A percentile compares a stretch with the other conserved stretches of the same genome.
Evolutionary conservation across 495 filamentous ascomycete genomes (phyloP).

Genomic region (Amorphotheca resinae): DNA sequence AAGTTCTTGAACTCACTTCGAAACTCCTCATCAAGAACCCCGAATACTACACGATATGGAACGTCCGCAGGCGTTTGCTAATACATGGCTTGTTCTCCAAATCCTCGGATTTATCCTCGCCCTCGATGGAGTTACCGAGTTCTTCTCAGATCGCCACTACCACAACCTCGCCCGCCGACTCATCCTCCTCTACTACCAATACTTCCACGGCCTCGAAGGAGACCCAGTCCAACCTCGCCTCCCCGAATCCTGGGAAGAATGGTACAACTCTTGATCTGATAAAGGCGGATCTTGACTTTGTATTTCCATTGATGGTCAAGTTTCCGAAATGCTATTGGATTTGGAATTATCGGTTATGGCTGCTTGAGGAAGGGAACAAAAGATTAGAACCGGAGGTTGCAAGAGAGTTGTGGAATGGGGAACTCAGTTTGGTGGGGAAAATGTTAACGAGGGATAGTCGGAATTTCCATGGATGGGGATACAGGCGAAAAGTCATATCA

Average conservation of each 20-base stretch:
- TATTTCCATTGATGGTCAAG: slow-evolving; percentile 68
- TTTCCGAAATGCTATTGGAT: slow-evolving; percentile 99
- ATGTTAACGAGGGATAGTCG: slow-evolving; percentile 78
- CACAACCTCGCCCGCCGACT: slow-evolving; percentile 34
- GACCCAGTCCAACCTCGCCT: slow-evolving; percentile 33
- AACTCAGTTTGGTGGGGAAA: slow-evolving; percentile 67
- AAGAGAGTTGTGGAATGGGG: slow-evolving; percentile 63
- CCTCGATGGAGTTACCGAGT: slow-evolving; percentile 44
- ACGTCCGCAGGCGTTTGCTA: slow-evolving; percentile 66
- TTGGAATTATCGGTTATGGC: slow-evolving; percentile 93
- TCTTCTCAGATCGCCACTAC: slow-evolving; percentile 37
- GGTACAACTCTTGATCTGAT: slow-evolving; percentile 42
- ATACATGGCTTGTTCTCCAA: slow-evolving; percentile 39
- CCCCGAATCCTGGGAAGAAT: slow-evolving; percentile 42
- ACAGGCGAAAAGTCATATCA: slow-evolving; percentile 62
- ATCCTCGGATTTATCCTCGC: slow-evolving; percentile 37
- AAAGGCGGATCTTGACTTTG: slow-evolving; percentile 57
- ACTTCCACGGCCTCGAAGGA: slow-evolving; percentile 23
- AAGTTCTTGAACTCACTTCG: slow-evolving; percentile 63
- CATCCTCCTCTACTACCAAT: slow-evolving; percentile 31
- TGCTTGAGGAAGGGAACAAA: slow-evolving; percentile 55
- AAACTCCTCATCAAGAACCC: slow-evolving; percentile 77
- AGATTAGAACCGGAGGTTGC: slow-evolving; percentile 43
- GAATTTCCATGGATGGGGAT: slow-evolving; percentile 97
- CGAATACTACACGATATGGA: slow-evolving; percentile 98